Conservation (phyloP, 345 rosid species). For the Combretum micranthum region DNA sequence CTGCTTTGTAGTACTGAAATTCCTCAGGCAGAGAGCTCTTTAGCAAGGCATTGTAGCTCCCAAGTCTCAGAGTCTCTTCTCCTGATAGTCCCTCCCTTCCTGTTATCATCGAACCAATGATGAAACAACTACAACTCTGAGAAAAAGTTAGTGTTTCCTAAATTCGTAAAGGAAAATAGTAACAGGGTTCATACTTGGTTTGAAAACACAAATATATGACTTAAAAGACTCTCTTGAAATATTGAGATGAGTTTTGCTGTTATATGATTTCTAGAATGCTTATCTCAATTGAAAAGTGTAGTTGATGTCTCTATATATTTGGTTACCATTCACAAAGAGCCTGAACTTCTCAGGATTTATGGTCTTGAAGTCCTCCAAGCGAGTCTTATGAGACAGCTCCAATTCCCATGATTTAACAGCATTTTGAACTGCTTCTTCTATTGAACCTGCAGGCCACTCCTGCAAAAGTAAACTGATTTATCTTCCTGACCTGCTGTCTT, state of each 20-base stretch:
- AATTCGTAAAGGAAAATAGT: no score
- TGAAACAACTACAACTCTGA: background rate
- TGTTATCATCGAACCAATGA: no score
- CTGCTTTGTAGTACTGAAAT: conserved; percentile 56
- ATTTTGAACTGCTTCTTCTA: conserved; percentile 74
- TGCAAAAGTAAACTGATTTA: conserved; percentile 8
- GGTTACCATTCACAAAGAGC: conserved; percentile 65
- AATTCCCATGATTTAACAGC: conserved; percentile 86
- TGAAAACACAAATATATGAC: no score
- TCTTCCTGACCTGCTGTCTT: background rate
- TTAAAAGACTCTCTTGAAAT: no score
- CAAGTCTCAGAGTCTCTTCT: conserved; percentile 56
- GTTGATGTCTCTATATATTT: background rate
- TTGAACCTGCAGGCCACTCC: conserved; percentile 76
- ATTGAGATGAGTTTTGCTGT: no score
- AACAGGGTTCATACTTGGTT: no score
- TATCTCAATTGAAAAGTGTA: no score
- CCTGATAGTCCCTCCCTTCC: conserved; percentile 28
- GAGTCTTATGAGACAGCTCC: conserved; percentile 75
- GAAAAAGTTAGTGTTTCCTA: no score
- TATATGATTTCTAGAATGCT: background rate
- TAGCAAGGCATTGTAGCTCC: conserved; percentile 70
- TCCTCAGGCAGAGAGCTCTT: conserved; percentile 61
- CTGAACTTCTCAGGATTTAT: conserved; percentile 63
- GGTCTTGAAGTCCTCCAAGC: conserved; percentile 59